Evolutionary conservation across 805 yeast genomes (phyloP), one percentile per base, ranked within the genome.

Genomic region (Yamadazyma philogaea): DNA sequence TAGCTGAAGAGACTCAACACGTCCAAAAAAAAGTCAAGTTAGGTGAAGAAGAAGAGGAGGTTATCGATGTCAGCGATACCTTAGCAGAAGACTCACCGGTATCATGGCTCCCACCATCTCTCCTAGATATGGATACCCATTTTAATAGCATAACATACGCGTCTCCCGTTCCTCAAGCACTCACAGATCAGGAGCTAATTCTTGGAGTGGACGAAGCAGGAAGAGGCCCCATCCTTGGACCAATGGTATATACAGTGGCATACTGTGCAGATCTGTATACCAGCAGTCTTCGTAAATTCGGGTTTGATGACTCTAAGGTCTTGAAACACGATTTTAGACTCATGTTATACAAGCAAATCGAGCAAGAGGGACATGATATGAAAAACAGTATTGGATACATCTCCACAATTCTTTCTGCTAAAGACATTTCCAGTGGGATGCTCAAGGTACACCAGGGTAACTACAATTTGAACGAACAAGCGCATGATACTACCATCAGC

Each of bases 161-260:
- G 32, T 72, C 86, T 0, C 65, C 61, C 0, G 62, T 82, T 2
- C 89, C 89, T 0, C 18, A 12, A 21, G 39, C 34, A 2, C 46
- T 34, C 7, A 26, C 42, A 10, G 55, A 55, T 10, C 48, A 65
- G 31, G 64, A 69, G 1, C 74, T 82, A 1, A 72, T 82, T 7
- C 63, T 93, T 8, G 99, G 99, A 1, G 96, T 93, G 1, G 99
- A 93, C 61, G 99, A 93, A 60, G 99, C 99, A 0, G 99, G 99
- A 1, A 74, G 99, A 51, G 99, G 99, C 0, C 99, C 99, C 0
- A 97, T 95, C 0, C 55, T 95, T 31, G 99, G 99, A 0, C 95
- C 98, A 0, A 93, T 93, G 99, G 99, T 93, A 1, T 93, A 93
- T 57, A 96, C 96, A 3, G 70, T 88, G 6, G 81, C 93, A 3